Evolutionary conservation across 176 grass and related monocot genomes (phyloP), one percentile per base, ranked within the genome.

Genomic region (Poa annua): DNA sequence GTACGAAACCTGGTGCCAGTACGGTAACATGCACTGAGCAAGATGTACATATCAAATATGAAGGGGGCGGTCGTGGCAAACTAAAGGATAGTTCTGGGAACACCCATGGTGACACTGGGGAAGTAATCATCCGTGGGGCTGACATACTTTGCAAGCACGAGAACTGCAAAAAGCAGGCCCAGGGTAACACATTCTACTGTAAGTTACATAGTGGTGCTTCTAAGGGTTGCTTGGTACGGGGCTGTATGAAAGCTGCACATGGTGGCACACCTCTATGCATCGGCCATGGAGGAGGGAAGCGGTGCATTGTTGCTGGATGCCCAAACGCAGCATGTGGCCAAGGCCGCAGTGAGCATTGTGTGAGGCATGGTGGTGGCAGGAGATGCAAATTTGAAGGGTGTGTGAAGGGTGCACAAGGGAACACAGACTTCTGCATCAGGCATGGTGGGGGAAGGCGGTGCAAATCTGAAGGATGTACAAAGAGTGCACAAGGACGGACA

Each of bases 261-360:
- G 88, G 88, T 72, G 83, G 88, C 64, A 89, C 88, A 19, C 79
- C 88, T 72, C 71, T 89, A 60, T 89, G 88, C 79, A 86, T 89
- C 49, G 83, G 83, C 20, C 88, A 89, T 78, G 88, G 88, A 63
- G 88, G 88, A 29, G 88, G 88, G 73, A 89, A 86, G 66, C 78
- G 83, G 47, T 89, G 88, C 35, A 32, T 61, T 47, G 50, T 86
- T 69, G 65, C 83, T 73, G 79, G 79, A 78, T 89, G 88, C 55
- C 78, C 83, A 69, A 88, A 88, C 16, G 87, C 87, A 67, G 87
- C 87, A 80, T 88, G 87, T 80, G 87, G 87, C 1, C 81, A 85
- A 67, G 81, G 87, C 36, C 68, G 76, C 10, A 75, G 75, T 8
- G 87, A 88, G 59, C 26, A 71, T 17, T 88, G 87, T 0, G 87